Evolutionary conservation across 2,329 filamentous ascomycete genomes (phyloP).

Genomic region (Teratosphaeria nubilosa): DNA sequence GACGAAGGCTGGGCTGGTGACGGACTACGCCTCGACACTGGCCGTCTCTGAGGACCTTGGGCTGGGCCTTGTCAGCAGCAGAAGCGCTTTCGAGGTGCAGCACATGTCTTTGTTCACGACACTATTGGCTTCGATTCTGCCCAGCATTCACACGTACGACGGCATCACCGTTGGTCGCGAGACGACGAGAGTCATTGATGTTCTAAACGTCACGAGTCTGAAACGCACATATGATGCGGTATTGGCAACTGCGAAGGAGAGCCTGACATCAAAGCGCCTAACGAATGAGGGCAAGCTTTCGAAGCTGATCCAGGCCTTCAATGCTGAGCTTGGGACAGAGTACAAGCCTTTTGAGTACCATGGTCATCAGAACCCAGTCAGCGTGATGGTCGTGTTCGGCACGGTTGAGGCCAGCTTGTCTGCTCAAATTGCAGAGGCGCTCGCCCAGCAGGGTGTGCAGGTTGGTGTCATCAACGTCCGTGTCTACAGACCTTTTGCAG

Average conservation of each 20-base stretch:
- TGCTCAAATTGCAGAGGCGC: conserved; percentile 64
- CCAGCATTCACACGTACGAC: conserved; percentile 83
- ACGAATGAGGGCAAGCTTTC: conserved; percentile 63
- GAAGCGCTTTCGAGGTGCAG: conserved; percentile 82
- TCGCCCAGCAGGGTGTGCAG: conserved; percentile 63
- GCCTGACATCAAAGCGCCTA: conserved; percentile 43
- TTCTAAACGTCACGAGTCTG: conserved; percentile 62
- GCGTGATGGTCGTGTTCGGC: conserved; percentile 84
- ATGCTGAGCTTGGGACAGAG: conserved; percentile 83
- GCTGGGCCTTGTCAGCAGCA: conserved; percentile 72
- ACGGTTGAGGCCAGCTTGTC: conserved; percentile 82
- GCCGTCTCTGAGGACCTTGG: conserved; percentile 81
- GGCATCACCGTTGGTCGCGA: conserved; percentile 74
- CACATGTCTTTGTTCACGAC: conserved; percentile 91
- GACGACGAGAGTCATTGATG: conserved; percentile 71
- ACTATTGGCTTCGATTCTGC: conserved; percentile 63
- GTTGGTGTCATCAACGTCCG: conserved; percentile 86
- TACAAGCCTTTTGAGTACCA: conserved; percentile 92
- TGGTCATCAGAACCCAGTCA: conserved; percentile 68
- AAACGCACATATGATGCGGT: conserved; percentile 59
- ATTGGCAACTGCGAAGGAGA: conserved; percentile 49
- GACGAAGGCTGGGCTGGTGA: conserved; percentile 60
- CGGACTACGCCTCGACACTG: conserved; percentile 76
- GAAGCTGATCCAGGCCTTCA: conserved; percentile 63
- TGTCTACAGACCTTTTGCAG: conserved; percentile 88